Conservation (phyloP, 1,284 basidiomycete species). For the Cryptococcus sp. region DNA sequence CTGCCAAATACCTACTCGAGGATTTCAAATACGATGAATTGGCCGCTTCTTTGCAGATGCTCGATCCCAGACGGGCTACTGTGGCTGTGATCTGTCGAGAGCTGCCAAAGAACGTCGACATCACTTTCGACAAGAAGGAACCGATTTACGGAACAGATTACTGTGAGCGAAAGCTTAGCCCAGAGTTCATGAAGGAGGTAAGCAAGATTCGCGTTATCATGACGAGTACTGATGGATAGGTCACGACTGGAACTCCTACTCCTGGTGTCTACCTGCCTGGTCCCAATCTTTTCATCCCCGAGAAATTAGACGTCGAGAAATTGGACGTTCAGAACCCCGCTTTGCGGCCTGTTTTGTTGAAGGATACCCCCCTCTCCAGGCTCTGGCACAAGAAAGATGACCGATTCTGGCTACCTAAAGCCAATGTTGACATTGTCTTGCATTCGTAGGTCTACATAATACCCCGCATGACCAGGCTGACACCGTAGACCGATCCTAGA, state of each 20-base stretch:
- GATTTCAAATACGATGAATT: conserved; percentile 72
- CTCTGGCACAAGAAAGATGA: conserved; percentile 98
- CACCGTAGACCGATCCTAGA: conserved; percentile 40
- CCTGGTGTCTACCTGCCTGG: conserved; percentile 71
- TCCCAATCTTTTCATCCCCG: conserved; percentile 84
- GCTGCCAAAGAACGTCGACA: conserved; percentile 57
- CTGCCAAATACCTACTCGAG: conserved; percentile 67
- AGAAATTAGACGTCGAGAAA: conserved; percentile 77
- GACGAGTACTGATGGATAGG: conserved; percentile 49
- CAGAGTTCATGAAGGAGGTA: conserved; percentile 63
- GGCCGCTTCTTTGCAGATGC: conserved; percentile 58
- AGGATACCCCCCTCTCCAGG: conserved; percentile 64
- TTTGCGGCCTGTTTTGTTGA: conserved; percentile 69
- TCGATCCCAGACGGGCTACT: conserved; percentile 59
- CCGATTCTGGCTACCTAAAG: conserved; percentile 88
- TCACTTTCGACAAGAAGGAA: conserved; percentile 66
- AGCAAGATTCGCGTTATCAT: conserved; percentile 9
- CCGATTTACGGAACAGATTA: conserved; percentile 82
- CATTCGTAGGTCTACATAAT: conserved; percentile 25
- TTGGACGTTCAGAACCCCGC: conserved; percentile 60
- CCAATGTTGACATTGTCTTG: conserved; percentile 48
- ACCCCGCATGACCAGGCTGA: too few species aligned
- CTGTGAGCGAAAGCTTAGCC: conserved; percentile 62
- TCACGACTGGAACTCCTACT: conserved; percentile 59
- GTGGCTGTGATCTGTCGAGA: conserved; percentile 50